Percentiles rank a stretch among this genome's conserved stretches.
phyloP scores from a whole-genome alignment of 2,329 filamentous ascomycete genomes.

The Eurotiales sp. region DNA sequence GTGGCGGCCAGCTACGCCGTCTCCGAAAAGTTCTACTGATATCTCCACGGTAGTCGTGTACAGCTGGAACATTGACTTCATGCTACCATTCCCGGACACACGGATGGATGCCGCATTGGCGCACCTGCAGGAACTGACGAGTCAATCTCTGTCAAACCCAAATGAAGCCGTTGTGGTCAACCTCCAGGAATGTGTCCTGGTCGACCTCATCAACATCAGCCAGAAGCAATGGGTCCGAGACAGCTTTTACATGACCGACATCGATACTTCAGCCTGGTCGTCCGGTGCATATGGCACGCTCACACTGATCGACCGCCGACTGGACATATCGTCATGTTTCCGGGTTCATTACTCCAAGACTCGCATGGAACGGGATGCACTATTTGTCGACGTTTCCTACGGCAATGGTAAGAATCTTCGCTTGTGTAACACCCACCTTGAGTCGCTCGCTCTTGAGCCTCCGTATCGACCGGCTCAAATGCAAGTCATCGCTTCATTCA shows the following conservation, averaged over 20 bases:
- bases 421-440: conserved; percentile 57
- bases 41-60: conserved; percentile 2
- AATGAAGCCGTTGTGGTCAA: conserved; percentile 41
- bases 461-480: conserved; percentile 51
- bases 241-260: conserved; percentile 49
- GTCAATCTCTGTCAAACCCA: conserved; percentile 6
- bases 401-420: conserved; percentile 30
- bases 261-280: conserved; percentile 43
- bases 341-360: conserved; percentile 50
- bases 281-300: conserved; percentile 50
- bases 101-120: conserved; percentile 42
- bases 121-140: conserved; percentile 32
- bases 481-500: conserved; percentile 39
- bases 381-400: conserved; percentile 50
- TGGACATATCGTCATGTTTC: conserved; percentile 46
- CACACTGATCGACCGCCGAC: conserved; percentile 48
- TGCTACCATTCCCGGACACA: conserved; percentile 32
- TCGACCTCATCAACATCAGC: conserved; percentile 46
- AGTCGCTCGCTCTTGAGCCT: conserved; percentile 49
- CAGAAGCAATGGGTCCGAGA: conserved; percentile 46
- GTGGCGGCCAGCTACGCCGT: conserved; percentile 14
- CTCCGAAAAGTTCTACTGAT: neutral
- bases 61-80: conserved; percentile 49
- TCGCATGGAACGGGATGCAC: conserved; percentile 50
- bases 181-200: conserved; percentile 51